Evolutionary conservation across 2,329 filamentous ascomycete genomes (phyloP).

Genomic region (Hirsutella thompsonii): DNA sequence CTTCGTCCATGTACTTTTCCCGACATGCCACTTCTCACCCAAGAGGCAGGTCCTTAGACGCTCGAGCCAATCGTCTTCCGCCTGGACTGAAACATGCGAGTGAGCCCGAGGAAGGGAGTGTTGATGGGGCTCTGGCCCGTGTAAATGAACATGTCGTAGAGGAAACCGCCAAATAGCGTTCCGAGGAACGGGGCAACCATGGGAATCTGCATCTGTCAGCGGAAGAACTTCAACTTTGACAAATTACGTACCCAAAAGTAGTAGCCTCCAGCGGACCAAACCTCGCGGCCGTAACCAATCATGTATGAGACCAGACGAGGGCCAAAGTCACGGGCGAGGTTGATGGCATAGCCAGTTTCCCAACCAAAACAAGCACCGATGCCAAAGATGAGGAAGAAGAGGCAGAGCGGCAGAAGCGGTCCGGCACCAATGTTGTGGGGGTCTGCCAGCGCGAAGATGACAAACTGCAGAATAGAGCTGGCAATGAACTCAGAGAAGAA

Average conservation of each 20-base stretch:
- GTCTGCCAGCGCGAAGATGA: slow-evolving; percentile 58
- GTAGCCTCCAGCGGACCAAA: slow-evolving; percentile 54
- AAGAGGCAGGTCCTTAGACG: not conserved
- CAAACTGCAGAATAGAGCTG: slow-evolving; percentile 54
- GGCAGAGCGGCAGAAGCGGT: slow-evolving; percentile 39
- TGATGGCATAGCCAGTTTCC: slow-evolving; percentile 68
- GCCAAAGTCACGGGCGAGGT: slow-evolving; percentile 59
- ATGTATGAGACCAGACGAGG: slow-evolving; percentile 54
- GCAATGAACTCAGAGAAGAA: slow-evolving; percentile 64
- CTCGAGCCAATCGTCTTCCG: slow-evolving; percentile 3
- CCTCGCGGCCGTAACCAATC: slow-evolving; percentile 53
- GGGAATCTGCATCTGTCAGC: slow-evolving; percentile 40
- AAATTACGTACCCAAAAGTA: slow-evolving; percentile 53
- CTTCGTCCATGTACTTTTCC: not conserved
- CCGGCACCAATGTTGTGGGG: slow-evolving; percentile 43
- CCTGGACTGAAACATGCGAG: slow-evolving; percentile 27
- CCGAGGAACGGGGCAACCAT: slow-evolving; percentile 61
- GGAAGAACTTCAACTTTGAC: not conserved
- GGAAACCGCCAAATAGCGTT: slow-evolving; percentile 47
- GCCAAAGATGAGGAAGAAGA: slow-evolving; percentile 64
- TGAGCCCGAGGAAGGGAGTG: slow-evolving; percentile 51
- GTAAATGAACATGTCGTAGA: slow-evolving; percentile 58
- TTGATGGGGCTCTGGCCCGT: slow-evolving; percentile 61
- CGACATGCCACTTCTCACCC: not conserved
- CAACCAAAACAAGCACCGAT: slow-evolving; percentile 63